Evolutionary conservation across 345 rosid genomes (phyloP).

Genomic region (Eucalyptus lansdowneana): DNA sequence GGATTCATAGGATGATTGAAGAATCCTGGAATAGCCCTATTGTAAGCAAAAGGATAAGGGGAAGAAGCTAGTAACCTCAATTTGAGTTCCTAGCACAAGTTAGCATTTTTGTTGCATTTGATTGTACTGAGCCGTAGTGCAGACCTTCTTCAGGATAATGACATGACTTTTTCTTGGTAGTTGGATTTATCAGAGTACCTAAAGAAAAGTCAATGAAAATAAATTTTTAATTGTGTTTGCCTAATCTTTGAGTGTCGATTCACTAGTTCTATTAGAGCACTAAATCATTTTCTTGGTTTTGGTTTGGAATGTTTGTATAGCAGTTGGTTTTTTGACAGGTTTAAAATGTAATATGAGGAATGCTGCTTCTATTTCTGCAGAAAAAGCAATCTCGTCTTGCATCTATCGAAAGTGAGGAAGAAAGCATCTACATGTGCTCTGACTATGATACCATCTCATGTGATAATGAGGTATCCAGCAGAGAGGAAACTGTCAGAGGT

Average conservation of each 20-base stretch:
- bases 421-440: constrained; percentile 49
- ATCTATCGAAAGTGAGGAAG: constrained; percentile 68
- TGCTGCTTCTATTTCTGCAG: constrained; percentile 27
- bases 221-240: background rate
- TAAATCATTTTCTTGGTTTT: background rate
- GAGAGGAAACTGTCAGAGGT: constrained; percentile 48
- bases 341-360: background rate
- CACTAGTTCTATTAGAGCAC: background rate
- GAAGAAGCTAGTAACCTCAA: background rate
- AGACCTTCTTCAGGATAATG: background rate
- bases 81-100: background rate
- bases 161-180: background rate
- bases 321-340: background rate
- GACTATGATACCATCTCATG: constrained; percentile 66
- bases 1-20: background rate
- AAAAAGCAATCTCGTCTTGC: constrained; percentile 70
- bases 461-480: constrained; percentile 58
- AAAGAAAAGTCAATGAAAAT: background rate
- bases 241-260: background rate
- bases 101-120: background rate
- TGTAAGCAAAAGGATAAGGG: background rate
- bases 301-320: background rate
- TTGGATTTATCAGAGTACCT: background rate
- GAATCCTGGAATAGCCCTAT: background rate
- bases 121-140: background rate